Conservation (phyloP, 2,329 filamentous ascomycete species). For the Colletotrichum destructivum region DNA sequence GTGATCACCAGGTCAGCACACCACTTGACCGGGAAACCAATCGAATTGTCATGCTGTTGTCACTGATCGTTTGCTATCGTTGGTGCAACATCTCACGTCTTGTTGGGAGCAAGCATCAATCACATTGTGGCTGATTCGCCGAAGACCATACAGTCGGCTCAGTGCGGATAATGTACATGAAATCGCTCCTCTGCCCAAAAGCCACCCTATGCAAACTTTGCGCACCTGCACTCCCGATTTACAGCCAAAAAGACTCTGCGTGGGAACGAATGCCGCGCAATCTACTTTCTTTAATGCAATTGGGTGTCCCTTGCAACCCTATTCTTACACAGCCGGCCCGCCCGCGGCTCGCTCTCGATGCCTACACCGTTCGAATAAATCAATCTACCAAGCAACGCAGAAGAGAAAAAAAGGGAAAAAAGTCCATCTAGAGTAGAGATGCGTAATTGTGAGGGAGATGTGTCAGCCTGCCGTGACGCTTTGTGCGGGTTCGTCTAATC, state of each 20-base stretch:
- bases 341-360: slow-evolving; percentile 12
- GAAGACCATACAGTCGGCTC: slow-evolving; percentile 11
- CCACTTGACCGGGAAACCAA: slow-evolving; percentile 23
- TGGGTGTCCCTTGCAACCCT: slow-evolving; percentile 28
- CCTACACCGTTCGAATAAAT: slow-evolving; percentile 5
- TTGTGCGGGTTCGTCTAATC: slow-evolving; percentile 39
- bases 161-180: slow-evolving; percentile 36
- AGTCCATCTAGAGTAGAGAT: slow-evolving; percentile 42
- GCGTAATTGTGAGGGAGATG: slow-evolving; percentile 11
- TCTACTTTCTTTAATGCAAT: slow-evolving; percentile 20
- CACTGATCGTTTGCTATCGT: neutral
- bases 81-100: neutral
- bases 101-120: slow-evolving; percentile 14
- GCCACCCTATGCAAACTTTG: slow-evolving; percentile 23
- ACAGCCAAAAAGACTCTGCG: slow-evolving; percentile 3
- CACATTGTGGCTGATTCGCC: slow-evolving; percentile 22
- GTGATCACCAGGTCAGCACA: slow-evolving; percentile 20
- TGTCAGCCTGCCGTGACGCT: slow-evolving; percentile 17
- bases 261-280: slow-evolving; percentile 18
- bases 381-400: slow-evolving; percentile 2
- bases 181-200: slow-evolving; percentile 26
- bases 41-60: slow-evolving; percentile 18
- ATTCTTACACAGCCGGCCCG: slow-evolving; percentile 37
- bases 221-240: slow-evolving; percentile 3
- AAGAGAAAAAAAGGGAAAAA: slow-evolving; percentile 8